Evolutionary conservation across 768 basidiomycete species (phyloP), one percentile per base, ranked within the genome.

Genomic region (Sarcodon sp.): DNA sequence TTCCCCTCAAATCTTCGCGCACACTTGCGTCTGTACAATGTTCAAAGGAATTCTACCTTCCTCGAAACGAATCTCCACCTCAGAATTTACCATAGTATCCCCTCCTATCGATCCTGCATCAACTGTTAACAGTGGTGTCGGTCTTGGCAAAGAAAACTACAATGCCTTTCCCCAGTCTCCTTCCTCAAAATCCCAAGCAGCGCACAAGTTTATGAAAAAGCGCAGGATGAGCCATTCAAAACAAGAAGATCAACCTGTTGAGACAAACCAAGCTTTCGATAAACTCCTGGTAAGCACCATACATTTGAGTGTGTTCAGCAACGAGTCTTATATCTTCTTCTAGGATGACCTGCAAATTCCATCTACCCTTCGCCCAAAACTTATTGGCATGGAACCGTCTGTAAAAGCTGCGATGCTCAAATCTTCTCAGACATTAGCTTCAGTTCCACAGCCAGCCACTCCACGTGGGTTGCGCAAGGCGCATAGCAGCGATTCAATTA

Each of bases 391-490:
- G 76, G 87, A 93, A 49, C 66, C 80, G 0, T 79, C 83, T 1
- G 85, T 94, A 45, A 94, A 94, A 60, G 88, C 86, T 4, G 87
- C 86, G 10, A 92, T 94, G 87, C 69, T 94, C 48, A 89, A 87
- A 59, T 88, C 87, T 0, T 89, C 88, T 0, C 79, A 83, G 32
- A 73, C 75, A 27, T 67, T 87, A 61, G 65, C 72, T 15, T 61
- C 68, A 7, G 69, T 64, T 50, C 61, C 50, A 18, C 64, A 64
- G 35, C 73, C 76, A 2, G 54, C 59, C 13, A 74, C 77, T 4
- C 76, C 82, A 27, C 72, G 73, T 44, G 66, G 75, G 15, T 62
- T 88, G 33, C 78, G 87, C 41, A 76, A 76, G 54, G 78, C 80
- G 7, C 80, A 76, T 53, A 88, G 87, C 59, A 84, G 73, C 52